Evolutionary conservation across 495 filamentous ascomycete genomes (phyloP), one percentile per base, ranked within the genome.

Genomic region (Neurospora sp.): DNA sequence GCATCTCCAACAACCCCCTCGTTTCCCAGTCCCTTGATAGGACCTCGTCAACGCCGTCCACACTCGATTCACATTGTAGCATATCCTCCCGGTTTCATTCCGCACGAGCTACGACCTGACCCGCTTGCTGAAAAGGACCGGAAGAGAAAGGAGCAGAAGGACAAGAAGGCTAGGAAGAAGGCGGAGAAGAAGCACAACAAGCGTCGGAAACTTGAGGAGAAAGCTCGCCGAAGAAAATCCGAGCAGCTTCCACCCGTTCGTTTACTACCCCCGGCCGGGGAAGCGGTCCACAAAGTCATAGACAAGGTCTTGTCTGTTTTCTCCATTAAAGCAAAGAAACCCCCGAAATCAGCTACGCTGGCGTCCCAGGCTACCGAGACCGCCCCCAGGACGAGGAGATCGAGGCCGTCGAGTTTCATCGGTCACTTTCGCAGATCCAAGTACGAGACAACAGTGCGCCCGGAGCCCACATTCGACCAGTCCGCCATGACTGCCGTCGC

Each of bases 51-150:
- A 27, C 85, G 86, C 72, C 81, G 87, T 31, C 86, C 84, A 60
- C 86, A 88, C 74, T 85, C 86, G 16, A 88, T 89, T 72, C 86
- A 88, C 76, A 87, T 89, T 76, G 79, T 87, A 49, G 86, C 86
- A 31, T 85, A 87, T 73, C 86, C 87, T 16, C 71, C 85, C 14
- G 86, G 87, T 31, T 87, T 85, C 72, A 77, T 85, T 23, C 86
- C 86, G 4, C 77, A 79, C 72, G 87, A 89, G 38, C 78, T 88
- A 23, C 81, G 85, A 73, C 81, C 84, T 16, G 72, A 60, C 42
- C 76, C 79, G 38, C 74, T 39, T n/a, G 70, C 75, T 16, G 74
- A 72, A 9, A 75, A 73, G 20, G 69, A 75, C 3, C 75, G 77
- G 74, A 39, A 73, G 70, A 73, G 72, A 38, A 79, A 77, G 41